Percentiles rank a stretch among this genome's conserved stretches.
Conservation (phyloP, 257 asterid species). For the Nicotiana attenuata region DNA sequence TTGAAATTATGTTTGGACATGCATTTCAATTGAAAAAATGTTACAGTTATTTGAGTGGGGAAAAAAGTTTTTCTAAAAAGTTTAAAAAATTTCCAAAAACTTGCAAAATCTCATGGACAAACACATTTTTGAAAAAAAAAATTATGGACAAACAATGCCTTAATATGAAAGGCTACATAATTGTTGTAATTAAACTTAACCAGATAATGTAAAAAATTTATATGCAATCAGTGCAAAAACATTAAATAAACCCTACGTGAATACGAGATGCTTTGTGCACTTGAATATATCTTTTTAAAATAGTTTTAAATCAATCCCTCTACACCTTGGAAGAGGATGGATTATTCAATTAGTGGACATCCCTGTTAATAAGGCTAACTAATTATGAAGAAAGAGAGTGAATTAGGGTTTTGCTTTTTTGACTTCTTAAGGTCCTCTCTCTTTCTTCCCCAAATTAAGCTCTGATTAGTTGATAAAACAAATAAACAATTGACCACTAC, state of each 20-base stretch:
- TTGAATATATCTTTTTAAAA: no score
- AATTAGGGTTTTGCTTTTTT: slow-evolving; percentile 22
- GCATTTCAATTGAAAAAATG: no score
- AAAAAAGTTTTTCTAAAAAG: no score
- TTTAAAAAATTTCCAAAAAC: no score
- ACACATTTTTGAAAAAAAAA: no score
- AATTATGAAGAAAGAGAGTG: slow-evolving; percentile 30
- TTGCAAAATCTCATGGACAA: no score
- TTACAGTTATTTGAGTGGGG: no score
- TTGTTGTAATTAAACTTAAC: background rate
- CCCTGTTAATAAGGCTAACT: slow-evolving; percentile 30
- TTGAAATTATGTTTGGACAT: no score
- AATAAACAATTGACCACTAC: background rate
- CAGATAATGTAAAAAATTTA: background rate
- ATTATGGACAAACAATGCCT: background rate
- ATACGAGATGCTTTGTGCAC: fast-evolving
- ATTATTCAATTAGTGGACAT: slow-evolving; percentile 21
- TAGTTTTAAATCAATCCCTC: background rate
- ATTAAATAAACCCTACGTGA: fast-evolving
- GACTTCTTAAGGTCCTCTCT: slow-evolving; percentile 22
- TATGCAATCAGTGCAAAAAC: background rate
- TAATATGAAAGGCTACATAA: background rate
- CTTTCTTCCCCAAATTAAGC: slow-evolving; percentile 34
- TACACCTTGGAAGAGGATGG: slow-evolving; percentile 27
- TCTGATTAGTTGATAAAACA: slow-evolving; percentile 7